Percentiles rank a stretch among this genome's conserved stretches.
phyloP scores from a whole-genome alignment of 2,329 filamentous ascomycete species.

The Endocalyx cinctus region DNA sequence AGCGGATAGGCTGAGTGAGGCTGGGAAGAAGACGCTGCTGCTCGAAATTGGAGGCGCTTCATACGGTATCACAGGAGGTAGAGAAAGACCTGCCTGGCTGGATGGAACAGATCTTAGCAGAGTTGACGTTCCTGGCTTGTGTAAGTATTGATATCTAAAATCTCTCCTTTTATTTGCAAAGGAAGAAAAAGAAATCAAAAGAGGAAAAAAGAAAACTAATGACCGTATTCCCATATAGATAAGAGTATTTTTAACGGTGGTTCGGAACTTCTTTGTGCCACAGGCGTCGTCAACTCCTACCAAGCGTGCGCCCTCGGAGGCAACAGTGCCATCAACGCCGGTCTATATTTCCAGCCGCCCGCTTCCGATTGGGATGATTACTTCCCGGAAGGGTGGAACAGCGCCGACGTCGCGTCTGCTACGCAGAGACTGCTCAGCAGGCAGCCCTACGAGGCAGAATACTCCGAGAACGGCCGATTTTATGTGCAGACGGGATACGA shows the following conservation, averaged over 20 bases:
- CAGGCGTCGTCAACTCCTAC: slow-evolving; percentile 36
- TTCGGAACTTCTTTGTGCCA: slow-evolving; percentile 35
- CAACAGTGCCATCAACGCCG: slow-evolving; percentile 49
- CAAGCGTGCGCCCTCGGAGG: slow-evolving; percentile 49
- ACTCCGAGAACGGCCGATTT: slow-evolving; percentile 39
- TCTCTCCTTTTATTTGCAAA: neutral
- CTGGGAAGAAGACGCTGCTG: slow-evolving; percentile 46
- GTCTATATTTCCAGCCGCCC: slow-evolving; percentile 49
- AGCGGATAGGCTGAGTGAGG: slow-evolving; percentile 46
- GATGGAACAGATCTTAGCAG: slow-evolving; percentile 41
- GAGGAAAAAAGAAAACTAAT: too few species aligned
- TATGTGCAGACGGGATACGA: slow-evolving; percentile 45
- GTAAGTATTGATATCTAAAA: slow-evolving; percentile 20
- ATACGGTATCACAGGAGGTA: slow-evolving; percentile 43
- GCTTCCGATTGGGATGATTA: slow-evolving; percentile 48
- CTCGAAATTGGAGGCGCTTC: slow-evolving; percentile 48
- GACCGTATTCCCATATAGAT: slow-evolving; percentile 23
- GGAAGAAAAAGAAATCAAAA: slow-evolving; percentile 1
- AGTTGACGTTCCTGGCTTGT: slow-evolving; percentile 50
- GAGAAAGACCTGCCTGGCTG: slow-evolving; percentile 44
- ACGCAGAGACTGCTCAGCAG: slow-evolving; percentile 38
- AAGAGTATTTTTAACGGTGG: slow-evolving; percentile 43
- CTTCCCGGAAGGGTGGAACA: slow-evolving; percentile 47
- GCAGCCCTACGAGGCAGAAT: slow-evolving; percentile 38
- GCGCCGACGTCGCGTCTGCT: slow-evolving; percentile 40